Evolutionary conservation across 2,329 filamentous ascomycete genomes (phyloP).

Genomic region (Penicillium frequentans): DNA sequence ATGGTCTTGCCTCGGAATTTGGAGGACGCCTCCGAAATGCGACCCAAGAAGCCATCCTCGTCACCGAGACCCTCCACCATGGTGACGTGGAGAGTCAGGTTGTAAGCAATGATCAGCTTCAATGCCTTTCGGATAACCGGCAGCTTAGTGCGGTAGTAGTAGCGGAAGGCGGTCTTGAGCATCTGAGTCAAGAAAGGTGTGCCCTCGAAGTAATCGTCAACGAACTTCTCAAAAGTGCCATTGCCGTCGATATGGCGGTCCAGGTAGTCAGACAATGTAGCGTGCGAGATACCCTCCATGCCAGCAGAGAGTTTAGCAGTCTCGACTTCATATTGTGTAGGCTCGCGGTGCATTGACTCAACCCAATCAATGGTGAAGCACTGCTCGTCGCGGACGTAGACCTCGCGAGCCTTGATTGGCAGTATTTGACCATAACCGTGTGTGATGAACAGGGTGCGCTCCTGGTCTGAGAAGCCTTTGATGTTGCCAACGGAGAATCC

Average conservation of each 20-base stretch:
- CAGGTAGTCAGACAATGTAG: conserved; percentile 84
- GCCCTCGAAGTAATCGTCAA: conserved; percentile 94
- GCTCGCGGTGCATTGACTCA: conserved; percentile 73
- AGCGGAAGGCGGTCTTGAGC: conserved; percentile 92
- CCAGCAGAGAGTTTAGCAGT: conserved; percentile 89
- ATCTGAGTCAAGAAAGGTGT: conserved; percentile 95
- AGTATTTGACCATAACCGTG: conserved; percentile 94
- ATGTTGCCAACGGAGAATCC: conserved; percentile 93
- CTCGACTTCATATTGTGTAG: conserved; percentile 78
- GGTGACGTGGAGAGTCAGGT: conserved; percentile 90
- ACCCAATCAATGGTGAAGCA: conserved; percentile 95
- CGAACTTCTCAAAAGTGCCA: conserved; percentile 85
- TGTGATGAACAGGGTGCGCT: conserved; percentile 81
- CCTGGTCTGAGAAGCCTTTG: conserved; percentile 71
- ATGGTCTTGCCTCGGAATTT: conserved; percentile 88
- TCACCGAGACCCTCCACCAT: conserved; percentile 87
- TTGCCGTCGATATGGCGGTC: conserved; percentile 93
- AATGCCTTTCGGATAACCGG: conserved; percentile 92
- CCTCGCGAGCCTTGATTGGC: conserved; percentile 89
- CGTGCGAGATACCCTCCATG: conserved; percentile 78
- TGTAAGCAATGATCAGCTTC: conserved; percentile 94
- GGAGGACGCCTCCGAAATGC: conserved; percentile 81
- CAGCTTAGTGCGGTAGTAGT: conserved; percentile 83
- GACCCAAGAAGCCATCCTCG: conserved; percentile 73
- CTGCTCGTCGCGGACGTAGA: conserved; percentile 86